Percentiles rank a stretch among this genome's conserved stretches.
Conservation (phyloP, 2,329 filamentous ascomycete species). For the Chlorencoelia australis region DNA sequence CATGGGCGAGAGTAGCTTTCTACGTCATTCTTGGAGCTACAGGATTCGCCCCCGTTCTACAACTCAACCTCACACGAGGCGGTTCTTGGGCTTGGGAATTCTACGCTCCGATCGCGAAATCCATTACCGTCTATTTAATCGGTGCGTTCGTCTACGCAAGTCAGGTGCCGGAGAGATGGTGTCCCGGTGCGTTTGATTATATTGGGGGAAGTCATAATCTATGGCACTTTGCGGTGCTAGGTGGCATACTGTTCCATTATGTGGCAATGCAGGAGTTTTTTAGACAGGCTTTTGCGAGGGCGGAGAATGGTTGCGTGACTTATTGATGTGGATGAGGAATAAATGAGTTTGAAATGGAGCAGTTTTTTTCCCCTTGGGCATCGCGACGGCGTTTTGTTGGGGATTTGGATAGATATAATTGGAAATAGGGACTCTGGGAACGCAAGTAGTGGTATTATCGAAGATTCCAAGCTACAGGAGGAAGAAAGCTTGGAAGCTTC, state of each 20-base stretch:
- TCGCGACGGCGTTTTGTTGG: too few relatives aligned
- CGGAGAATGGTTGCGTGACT: conserved; percentile 29
- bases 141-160: conserved; percentile 85
- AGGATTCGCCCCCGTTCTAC: conserved; percentile 79
- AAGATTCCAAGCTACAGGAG: too few relatives aligned
- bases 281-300: conserved; percentile 60
- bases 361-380: too few relatives aligned
- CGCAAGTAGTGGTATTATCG: too few relatives aligned
- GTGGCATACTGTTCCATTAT: conserved; percentile 96
- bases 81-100: conserved; percentile 76
- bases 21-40: conserved; percentile 81
- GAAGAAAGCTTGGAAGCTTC: too few relatives aligned
- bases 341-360: too few relatives aligned
- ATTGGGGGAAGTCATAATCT: conserved; percentile 93
- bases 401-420: too few relatives aligned
- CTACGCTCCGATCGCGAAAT: conserved; percentile 80
- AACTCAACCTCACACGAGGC: conserved; percentile 71
- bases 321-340: too few relatives aligned
- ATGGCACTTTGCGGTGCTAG: conserved; percentile 91
- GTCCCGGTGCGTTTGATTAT: conserved; percentile 89
- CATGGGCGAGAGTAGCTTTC: conserved; percentile 85
- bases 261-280: conserved; percentile 95
- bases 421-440: too few relatives aligned
- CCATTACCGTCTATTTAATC: conserved; percentile 71
- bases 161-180: conserved; percentile 88